Evolutionary conservation across 179 eudicot species (phyloP).

Genomic region (Pouteria campechiana): DNA sequence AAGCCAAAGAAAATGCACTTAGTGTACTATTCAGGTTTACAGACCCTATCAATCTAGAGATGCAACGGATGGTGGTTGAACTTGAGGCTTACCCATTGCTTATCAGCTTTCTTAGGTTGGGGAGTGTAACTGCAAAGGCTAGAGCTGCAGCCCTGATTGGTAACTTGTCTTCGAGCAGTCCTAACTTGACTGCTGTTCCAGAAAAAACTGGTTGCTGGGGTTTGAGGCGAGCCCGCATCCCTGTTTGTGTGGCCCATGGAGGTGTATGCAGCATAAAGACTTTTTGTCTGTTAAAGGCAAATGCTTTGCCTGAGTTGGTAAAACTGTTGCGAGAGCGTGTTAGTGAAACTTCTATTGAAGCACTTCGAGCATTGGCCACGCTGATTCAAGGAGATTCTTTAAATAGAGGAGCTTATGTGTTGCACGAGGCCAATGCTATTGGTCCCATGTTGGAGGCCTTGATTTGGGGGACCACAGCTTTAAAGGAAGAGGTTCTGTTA

Average conservation of each 20-base stretch:
- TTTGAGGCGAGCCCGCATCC: conserved; percentile 1
- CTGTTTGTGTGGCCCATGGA: conserved; percentile 26
- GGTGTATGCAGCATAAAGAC: conserved; percentile 19
- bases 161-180: conserved; percentile 22
- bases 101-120: conserved; percentile 9
- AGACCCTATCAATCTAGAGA: conserved; percentile 17
- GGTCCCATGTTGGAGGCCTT: conserved; percentile 16
- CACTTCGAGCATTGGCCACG: conserved; percentile 26
- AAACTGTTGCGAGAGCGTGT: conserved; percentile 10
- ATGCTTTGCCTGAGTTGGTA: conserved; percentile 25
- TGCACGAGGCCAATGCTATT: conserved; percentile 19
- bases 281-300: conserved; percentile 28
- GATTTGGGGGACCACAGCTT: conserved; percentile 25
- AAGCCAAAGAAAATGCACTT: conserved; percentile 31
- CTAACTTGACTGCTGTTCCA: conserved; percentile 8
- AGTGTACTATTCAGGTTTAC: conserved; percentile 33
- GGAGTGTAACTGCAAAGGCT: conserved; percentile 20
- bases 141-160: conserved; percentile 33
- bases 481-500: conserved; percentile 23
- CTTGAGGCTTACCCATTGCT: conserved; percentile 20
- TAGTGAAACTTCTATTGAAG: conserved; percentile 24
- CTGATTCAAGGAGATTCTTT: conserved; percentile 18
- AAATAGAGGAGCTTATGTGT: conserved; percentile 17
- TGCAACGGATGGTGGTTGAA: conserved; percentile 20
- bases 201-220: conserved; percentile 6